Evolutionary conservation across 1,284 basidiomycete species (phyloP), one percentile per base, ranked within the genome.

Genomic region (Cystobasidium pallidum): DNA sequence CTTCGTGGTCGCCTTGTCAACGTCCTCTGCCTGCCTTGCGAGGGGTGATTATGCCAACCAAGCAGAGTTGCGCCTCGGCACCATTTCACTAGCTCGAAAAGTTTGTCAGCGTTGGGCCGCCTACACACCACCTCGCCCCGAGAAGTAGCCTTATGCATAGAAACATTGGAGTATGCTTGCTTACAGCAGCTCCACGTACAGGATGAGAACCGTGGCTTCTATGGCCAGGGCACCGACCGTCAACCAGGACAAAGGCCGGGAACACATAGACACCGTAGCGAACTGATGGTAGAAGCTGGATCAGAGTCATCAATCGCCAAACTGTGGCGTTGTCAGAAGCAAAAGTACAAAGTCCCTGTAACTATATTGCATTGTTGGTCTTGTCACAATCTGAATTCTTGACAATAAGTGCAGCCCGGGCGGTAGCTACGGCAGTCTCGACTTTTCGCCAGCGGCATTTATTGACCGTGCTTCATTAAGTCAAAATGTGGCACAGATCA

Each of bases 401-500:
- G 15, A 17, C 21, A n/a, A n/a, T 28, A 71, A 61, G 64, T 45
- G 68, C 68, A 15, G 68, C 39, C 68, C 68, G 11, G 68, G 68
- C 21, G 63, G 68, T 52, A 19, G 43, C 26, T 71, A 64, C 21
- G 61, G 68, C 15, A 57, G 51, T 55, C 45, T 71, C 30, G 68
- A 71, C 41, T 17, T 71, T 7, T 64, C 61, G 2, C 68, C 68
- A n/a, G 68, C 68, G 15, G 68, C 59, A 15, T 71, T 71, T 45
- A 61, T 64, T 41, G 68, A 71, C 52, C 59, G 63, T 21, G 68
- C 68, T 24, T 61, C 68, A 19, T 32, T 39, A 64, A 71, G 68
- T 47, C 68, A 71, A 49, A 61, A 61, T 47, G 68, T 71, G 26
- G 68, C 57, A 11, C 59, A 71, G 30, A 64, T 71, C n/a, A 51